Evolutionary conservation across 148 eudicot genomes (phyloP).

Genomic region (Camellia japonica): DNA sequence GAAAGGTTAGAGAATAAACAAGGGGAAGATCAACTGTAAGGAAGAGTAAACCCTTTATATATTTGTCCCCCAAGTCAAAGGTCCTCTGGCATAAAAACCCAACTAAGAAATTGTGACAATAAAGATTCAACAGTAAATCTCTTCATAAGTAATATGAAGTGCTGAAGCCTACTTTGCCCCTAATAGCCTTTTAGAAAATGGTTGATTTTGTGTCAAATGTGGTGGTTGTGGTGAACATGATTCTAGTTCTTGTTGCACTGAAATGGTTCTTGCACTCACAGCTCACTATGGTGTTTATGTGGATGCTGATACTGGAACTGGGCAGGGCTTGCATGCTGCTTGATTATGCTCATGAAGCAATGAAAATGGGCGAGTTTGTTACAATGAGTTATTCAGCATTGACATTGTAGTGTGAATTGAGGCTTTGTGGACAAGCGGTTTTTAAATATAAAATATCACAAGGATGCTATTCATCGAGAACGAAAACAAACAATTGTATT

Average conservation of each 20-base stretch:
- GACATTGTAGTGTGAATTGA: not conserved
- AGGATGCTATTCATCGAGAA: not conserved
- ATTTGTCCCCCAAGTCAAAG: too few species aligned
- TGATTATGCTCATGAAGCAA: not conserved
- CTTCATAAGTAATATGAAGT: not conserved
- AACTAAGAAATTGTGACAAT: not conserved
- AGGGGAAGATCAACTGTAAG: too few species aligned
- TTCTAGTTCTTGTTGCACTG: not conserved
- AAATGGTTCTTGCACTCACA: too few species aligned
- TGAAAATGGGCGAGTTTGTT: not conserved
- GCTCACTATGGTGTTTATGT: not conserved
- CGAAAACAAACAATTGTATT: not conserved
- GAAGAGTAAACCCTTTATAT: too few species aligned
- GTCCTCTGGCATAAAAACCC: not conserved
- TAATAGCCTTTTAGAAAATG: constrained; percentile 44
- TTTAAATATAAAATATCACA: not conserved
- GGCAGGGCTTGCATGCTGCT: too few species aligned
- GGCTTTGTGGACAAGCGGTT: not conserved
- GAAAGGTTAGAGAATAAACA: not conserved
- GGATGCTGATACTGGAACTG: not conserved
- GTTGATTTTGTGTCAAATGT: constrained; percentile 30
- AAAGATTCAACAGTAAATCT: not conserved
- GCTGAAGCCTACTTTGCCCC: not conserved
- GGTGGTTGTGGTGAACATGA: not conserved
- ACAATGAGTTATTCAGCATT: not conserved